Evolutionary conservation across 768 basidiomycete genomes (phyloP).

Genomic region (Hygrocybe coccinea): DNA sequence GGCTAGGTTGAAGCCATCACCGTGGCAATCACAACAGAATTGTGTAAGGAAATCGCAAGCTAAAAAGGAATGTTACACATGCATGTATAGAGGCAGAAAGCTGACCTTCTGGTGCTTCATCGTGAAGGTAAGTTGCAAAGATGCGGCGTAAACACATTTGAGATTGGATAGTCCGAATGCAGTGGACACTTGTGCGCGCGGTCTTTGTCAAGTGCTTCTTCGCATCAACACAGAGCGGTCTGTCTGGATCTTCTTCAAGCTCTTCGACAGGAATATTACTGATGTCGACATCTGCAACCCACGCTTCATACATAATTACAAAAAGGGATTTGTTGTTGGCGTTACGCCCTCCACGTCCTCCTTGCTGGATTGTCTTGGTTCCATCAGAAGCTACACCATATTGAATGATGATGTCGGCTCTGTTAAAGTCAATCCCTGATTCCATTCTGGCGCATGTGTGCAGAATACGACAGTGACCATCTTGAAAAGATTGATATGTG

Average conservation of each 20-base stretch:
- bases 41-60: not conserved
- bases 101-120: conserved; percentile 3
- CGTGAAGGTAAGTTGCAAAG: not conserved
- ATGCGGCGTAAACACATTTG: not conserved
- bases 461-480: conserved; percentile 15
- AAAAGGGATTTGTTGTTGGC: conserved; percentile 7
- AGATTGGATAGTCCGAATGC: not conserved
- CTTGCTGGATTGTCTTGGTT: conserved; percentile 14
- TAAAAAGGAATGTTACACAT: not conserved
- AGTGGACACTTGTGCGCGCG: not conserved
- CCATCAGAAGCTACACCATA: conserved; percentile 14
- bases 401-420: conserved; percentile 16
- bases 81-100: not conserved
- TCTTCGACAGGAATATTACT: not conserved
- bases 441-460: conserved; percentile 12
- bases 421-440: conserved; percentile 20
- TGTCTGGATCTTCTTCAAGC: conserved; percentile 5
- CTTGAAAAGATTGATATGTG: conserved; percentile 16
- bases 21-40: conserved; percentile 1
- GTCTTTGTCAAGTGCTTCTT: conserved; percentile 1
- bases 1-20: not conserved
- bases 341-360: conserved; percentile 16
- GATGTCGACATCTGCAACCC: conserved; percentile 10
- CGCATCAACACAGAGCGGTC: not conserved
- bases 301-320: conserved; percentile 17